Percentiles rank a stretch among this genome's conserved stretches.
These are phyloP conservation scores for Clavulina sp. DNA, from an alignment of 768 basidiomycete genomes.

Conservation along the genomic window DNA sequence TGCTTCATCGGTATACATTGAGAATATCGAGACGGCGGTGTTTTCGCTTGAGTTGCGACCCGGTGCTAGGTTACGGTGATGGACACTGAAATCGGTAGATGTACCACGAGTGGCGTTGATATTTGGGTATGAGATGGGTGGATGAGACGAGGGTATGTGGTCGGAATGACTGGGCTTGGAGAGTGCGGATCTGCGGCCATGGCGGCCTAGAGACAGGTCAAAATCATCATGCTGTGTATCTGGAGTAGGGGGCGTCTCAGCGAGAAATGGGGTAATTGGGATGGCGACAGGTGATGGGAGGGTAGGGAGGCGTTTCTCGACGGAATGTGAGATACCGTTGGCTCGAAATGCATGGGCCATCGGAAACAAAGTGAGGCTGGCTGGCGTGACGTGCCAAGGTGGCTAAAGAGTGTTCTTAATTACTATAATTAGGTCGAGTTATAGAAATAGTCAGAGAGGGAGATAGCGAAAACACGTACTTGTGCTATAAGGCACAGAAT, in stretches of 20 bases:
- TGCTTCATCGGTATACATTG: slow-evolving; percentile 59
- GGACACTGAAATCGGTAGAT: not conserved
- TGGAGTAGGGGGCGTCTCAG: not conserved
- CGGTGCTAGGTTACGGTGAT: not conserved
- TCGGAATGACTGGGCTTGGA: too few species aligned
- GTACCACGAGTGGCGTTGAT: not conserved
- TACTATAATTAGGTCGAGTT: too few species aligned
- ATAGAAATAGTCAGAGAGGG: too few species aligned
- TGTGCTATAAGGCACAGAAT: too few species aligned
- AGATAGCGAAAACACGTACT: too few species aligned
- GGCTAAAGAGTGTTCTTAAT: too few species aligned
- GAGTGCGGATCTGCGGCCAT: not conserved
- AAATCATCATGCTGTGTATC: not conserved
- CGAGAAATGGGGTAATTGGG: not conserved
- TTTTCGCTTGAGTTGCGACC: slow-evolving; percentile 47
- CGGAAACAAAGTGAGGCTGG: too few species aligned
- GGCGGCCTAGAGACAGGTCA: not conserved
- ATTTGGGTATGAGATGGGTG: too few species aligned
- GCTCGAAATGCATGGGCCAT: too few species aligned
- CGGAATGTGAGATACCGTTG: too few species aligned
- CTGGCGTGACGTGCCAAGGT: too few species aligned
- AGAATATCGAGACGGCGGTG: slow-evolving; percentile 69
- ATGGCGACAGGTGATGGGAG: not conserved
- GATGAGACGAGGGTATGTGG: too few species aligned
- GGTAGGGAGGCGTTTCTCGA: not conserved